Percentiles rank a stretch among this genome's conserved stretches.
Conservation (phyloP, 805 yeast species). For the Cyberlindnera maritima region DNA sequence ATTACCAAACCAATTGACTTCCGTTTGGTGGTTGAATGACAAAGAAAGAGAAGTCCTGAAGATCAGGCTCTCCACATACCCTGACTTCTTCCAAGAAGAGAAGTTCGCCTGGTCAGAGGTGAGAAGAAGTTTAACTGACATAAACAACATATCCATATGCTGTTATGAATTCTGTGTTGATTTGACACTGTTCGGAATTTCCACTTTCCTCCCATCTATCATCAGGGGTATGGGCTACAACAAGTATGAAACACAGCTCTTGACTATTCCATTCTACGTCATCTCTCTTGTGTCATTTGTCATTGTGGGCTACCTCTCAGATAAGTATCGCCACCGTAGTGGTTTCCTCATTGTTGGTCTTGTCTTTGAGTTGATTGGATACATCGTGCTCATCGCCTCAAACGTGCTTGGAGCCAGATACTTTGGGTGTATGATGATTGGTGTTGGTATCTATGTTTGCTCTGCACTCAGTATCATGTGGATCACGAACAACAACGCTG, state of each 20-base stretch:
- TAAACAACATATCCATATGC: conserved; percentile 34
- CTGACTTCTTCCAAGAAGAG: conserved; percentile 35
- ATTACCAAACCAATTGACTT: conserved; percentile 39
- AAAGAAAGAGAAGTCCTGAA: conserved; percentile 38
- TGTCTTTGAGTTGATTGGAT: conserved; percentile 32
- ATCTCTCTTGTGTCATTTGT: conserved; percentile 33
- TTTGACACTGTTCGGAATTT: conserved; percentile 40
- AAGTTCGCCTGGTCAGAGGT: conserved; percentile 37
- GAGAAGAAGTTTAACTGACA: conserved; percentile 35
- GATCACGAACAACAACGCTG: conserved; percentile 40
- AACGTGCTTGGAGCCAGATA: conserved; percentile 34
- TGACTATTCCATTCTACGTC: conserved; percentile 44
- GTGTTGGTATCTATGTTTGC: conserved; percentile 38
- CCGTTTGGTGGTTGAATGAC: conserved; percentile 38
- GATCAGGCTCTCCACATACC: conserved; percentile 35
- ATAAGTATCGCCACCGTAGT: conserved; percentile 32
- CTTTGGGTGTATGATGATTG: conserved; percentile 37
- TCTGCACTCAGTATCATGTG: conserved; percentile 39
- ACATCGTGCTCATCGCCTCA: conserved; percentile 33
- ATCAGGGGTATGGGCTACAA: conserved; percentile 43
- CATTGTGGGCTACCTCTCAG: conserved; percentile 31
- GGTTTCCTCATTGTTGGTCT: conserved; percentile 36
- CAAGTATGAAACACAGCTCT: conserved; percentile 38
- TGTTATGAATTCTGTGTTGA: conserved; percentile 45
- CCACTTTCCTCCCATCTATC: conserved; percentile 45